Evolutionary conservation across 345 rosid species (phyloP), one percentile per base, ranked within the genome.

Genomic region (Leavenworthia alabamica): DNA sequence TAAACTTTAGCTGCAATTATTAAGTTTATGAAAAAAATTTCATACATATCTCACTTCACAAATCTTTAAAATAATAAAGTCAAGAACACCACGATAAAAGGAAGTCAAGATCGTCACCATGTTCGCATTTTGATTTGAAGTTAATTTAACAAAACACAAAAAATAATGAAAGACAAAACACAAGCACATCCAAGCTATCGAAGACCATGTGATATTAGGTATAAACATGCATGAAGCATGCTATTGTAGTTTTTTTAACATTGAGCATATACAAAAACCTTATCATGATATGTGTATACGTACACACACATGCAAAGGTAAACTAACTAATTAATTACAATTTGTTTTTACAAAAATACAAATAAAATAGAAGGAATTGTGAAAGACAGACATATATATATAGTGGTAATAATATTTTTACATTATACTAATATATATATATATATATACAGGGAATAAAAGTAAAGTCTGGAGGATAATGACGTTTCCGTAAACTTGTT

Each of bases 401-500:
- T 4, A 43, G n/a, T 28, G 51, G 29, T 2, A 59, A 17, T 8
- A 22, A 13, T 7, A 13, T 46, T 20, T 45, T 47, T 33, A 36
- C 27, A 23, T 11, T 48, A n/a, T 37, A 49, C 2, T 23, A 7
- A 6, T 31, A 45, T 8, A 45, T 13, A 4, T 8, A 49, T 1
- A 22, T 4, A 6, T 31, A 45, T 8, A 45, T 13, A 4, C 4
- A 17, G 9, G 67, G 57, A 16, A 36, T 62, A 62, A 49, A 27
- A 3, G 64, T 58, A 41, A 41, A 12, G 66, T 68, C 60, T 58
- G 54, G 66, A 59, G 66, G 66, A 50, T 41, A 68, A 60, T 23
- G 54, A 68, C 37, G 59, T 40, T 49, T 59, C 60, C 44, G 37
- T 15, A 23, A 67, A 32, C 9, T 27, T 27, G 23, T 19, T 50